Conservation (phyloP, 2,329 filamentous ascomycete genomes). For the Fusarium sterilihyphosum region DNA sequence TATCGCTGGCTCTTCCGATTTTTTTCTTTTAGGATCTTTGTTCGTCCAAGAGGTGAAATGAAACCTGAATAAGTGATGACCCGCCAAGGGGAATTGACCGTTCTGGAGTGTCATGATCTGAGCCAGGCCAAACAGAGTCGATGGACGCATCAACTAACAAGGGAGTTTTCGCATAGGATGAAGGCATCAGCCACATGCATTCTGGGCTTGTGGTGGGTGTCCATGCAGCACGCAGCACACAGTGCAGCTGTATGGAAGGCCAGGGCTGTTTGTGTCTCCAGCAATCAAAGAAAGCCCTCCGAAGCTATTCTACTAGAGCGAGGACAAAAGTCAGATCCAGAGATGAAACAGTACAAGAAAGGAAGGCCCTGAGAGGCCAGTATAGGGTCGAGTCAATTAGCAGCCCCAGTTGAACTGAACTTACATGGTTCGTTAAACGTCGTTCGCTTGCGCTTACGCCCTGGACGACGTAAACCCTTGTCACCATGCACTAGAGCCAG, state of each 20-base stretch:
- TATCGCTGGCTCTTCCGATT: not conserved
- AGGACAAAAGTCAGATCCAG: slow-evolving; percentile 7
- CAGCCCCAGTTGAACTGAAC: slow-evolving; percentile 12
- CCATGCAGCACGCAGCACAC: not conserved
- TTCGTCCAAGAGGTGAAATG: not conserved
- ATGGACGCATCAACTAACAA: not conserved
- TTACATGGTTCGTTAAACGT: not conserved
- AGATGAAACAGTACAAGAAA: slow-evolving; percentile 22
- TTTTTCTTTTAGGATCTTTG: not conserved
- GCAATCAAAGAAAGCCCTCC: slow-evolving; percentile 17
- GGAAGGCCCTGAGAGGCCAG: slow-evolving; percentile 8
- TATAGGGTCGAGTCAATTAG: not conserved
- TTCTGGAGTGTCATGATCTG: not conserved
- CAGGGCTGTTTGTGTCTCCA: slow-evolving; percentile 5
- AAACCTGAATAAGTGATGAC: not conserved
- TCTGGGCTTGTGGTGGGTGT: slow-evolving; percentile 9
- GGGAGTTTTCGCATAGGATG: slow-evolving; percentile 6
- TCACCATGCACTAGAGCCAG: slow-evolving; percentile 21
- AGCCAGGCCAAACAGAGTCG: not conserved
- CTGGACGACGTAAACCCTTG: slow-evolving; percentile 17
- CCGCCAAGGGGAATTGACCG: not conserved
- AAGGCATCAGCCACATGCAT: slow-evolving; percentile 8
- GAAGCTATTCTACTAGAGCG: not conserved
- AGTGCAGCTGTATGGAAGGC: not conserved
- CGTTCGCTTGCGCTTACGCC: slow-evolving; percentile 14